Percentiles rank a stretch among this genome's conserved stretches.
These are phyloP conservation scores for Solanum tarapatanum DNA, from an alignment of 257 asterid genomes.

Conservation along the genomic window DNA sequence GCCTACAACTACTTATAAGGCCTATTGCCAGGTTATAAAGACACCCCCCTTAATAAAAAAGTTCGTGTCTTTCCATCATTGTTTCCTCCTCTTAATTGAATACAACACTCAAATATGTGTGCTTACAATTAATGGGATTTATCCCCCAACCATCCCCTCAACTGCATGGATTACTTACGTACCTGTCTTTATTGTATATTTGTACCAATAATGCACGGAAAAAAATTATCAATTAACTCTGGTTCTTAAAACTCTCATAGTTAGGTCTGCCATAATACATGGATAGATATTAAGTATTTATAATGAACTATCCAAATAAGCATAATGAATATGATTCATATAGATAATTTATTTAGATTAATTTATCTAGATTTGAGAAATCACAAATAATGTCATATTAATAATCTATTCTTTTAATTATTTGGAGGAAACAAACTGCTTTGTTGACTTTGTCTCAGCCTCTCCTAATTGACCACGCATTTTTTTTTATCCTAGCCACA, in stretches of 20 bases:
- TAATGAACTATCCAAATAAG: background rate
- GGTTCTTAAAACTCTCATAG: no score
- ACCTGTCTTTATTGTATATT: background rate
- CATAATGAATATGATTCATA: no score
- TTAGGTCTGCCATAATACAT: background rate
- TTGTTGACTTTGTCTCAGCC: background rate
- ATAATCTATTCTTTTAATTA: background rate
- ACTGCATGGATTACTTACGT: background rate
- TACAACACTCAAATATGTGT: background rate
- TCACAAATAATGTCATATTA: background rate
- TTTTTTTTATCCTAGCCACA: background rate
- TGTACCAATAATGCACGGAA: background rate
- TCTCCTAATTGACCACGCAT: background rate
- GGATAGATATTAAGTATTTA: no score
- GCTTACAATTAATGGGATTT: background rate
- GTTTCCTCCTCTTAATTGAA: background rate
- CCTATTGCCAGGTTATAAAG: constrained; percentile 24
- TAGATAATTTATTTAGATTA: no score
- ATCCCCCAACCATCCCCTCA: background rate
- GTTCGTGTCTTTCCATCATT: constrained; percentile 9
- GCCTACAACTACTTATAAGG: constrained; percentile 2
- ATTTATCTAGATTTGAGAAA: background rate
- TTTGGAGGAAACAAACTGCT: background rate
- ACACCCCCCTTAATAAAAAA: background rate
- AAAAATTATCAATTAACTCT: background rate